Percentiles rank a stretch among this genome's conserved stretches.
These are phyloP conservation scores for Gossypium longicalyx DNA, from an alignment of 345 rosid genomes.

Conservation along the genomic window DNA sequence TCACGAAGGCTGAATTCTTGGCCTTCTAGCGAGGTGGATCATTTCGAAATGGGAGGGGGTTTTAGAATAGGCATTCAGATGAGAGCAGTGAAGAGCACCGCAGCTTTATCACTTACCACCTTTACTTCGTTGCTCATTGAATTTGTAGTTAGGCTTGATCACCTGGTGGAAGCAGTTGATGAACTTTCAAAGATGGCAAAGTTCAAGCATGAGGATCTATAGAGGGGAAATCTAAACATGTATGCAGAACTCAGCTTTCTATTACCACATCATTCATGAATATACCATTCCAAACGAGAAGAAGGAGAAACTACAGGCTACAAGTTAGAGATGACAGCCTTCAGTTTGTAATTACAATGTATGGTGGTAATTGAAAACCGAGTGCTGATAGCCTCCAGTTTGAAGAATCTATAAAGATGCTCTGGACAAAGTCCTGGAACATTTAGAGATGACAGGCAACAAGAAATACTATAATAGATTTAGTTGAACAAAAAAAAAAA, in stretches of 20 bases:
- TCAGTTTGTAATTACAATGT: background rate
- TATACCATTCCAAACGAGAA: background rate
- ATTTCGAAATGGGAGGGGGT: constrained; percentile 38
- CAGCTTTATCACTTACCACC: constrained; percentile 52
- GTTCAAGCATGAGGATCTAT: constrained; percentile 36
- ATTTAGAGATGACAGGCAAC: background rate
- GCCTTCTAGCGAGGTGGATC: constrained; percentile 56
- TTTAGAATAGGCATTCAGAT: constrained; percentile 27
- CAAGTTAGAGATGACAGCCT: background rate
- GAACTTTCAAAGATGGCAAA: constrained; percentile 52
- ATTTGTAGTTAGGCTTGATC: constrained; percentile 62
- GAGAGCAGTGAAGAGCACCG: constrained; percentile 55
- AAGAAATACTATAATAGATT: background rate
- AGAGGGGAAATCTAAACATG: background rate
- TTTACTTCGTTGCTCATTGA: constrained; percentile 62
- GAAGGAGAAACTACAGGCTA: background rate
- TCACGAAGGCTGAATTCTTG: constrained; percentile 51
- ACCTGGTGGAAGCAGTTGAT: constrained; percentile 60
- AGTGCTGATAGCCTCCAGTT: background rate
- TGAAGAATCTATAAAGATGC: background rate
- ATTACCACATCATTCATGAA: background rate
- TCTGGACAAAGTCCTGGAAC: background rate
- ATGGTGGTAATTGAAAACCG: background rate
- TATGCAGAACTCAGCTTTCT: background rate
- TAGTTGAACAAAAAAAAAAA: no score